phyloP scores from a whole-genome alignment of 208 protist species.

The Trypanosoma cruzi region DNA sequence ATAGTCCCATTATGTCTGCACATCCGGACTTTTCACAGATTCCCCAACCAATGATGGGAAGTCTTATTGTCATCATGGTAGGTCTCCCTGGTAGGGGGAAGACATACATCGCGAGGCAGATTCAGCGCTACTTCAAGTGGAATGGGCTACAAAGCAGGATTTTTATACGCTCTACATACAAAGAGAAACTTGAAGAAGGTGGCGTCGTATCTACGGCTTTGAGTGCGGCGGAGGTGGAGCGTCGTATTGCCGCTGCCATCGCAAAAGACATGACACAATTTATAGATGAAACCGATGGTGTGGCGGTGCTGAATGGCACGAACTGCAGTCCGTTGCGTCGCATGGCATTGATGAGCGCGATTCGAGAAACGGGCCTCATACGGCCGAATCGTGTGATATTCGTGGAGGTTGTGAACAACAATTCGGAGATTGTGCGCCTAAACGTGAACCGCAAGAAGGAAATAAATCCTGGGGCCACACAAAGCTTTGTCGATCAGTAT shows the following conservation, averaged over 20 bases:
- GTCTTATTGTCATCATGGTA: conserved; percentile 91
- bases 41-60: conserved; percentile 84
- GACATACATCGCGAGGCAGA: conserved; percentile 90
- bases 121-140: conserved; percentile 92
- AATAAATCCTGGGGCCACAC: conserved; percentile 46
- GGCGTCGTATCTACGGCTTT: neutral
- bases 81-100: conserved; percentile 90
- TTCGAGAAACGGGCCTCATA: conserved; percentile 66
- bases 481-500: conserved; percentile 83
- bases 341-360: conserved; percentile 61
- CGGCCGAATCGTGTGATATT: conserved; percentile 75
- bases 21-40: conserved; percentile 73
- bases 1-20: conserved; percentile 34
- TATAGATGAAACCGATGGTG: conserved; percentile 55
- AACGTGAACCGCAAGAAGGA: conserved; percentile 75
- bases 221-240: conserved; percentile 43
- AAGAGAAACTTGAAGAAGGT: conserved; percentile 31
- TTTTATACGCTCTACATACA: conserved; percentile 72
- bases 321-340: conserved; percentile 61
- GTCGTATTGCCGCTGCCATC: conserved; percentile 38
- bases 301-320: conserved; percentile 81
- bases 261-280: conserved; percentile 73
- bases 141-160: conserved; percentile 79
- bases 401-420: conserved; percentile 79
- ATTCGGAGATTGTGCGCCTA: conserved; percentile 40